Evolutionary conservation across 768 basidiomycete species (phyloP).

Genomic region (Lepiota brunneoincarnata): DNA sequence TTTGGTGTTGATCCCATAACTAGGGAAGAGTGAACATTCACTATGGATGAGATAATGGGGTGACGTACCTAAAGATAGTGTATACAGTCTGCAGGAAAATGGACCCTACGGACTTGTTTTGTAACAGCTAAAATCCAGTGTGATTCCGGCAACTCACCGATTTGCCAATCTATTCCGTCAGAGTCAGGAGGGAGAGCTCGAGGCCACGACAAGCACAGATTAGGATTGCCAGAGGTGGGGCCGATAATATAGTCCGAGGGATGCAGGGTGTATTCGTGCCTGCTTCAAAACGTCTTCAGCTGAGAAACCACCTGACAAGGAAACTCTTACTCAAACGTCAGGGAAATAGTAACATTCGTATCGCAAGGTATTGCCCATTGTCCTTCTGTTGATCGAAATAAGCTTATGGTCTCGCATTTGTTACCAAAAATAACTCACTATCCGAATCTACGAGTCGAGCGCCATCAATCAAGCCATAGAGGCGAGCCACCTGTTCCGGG

Average conservation of each 20-base stretch:
- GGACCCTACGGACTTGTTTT: constrained; percentile 35
- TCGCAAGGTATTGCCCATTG: constrained; percentile 79
- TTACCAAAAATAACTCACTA: constrained; percentile 22
- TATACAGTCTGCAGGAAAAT: constrained; percentile 77
- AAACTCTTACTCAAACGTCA: constrained; percentile 62
- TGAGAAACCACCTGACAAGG: background rate
- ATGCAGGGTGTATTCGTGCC: constrained; percentile 54
- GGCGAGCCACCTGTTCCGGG: constrained; percentile 55
- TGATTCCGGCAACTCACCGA: constrained; percentile 43
- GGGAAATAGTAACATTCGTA: constrained; percentile 52
- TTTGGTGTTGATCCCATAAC: constrained; percentile 70
- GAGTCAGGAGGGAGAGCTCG: constrained; percentile 58
- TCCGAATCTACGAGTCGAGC: constrained; percentile 68
- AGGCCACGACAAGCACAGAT: constrained; percentile 76
- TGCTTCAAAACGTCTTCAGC: constrained; percentile 25
- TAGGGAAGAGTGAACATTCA: constrained; percentile 23
- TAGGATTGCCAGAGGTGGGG: constrained; percentile 58
- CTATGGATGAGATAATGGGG: background rate
- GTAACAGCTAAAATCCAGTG: background rate
- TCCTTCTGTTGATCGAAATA: constrained; percentile 36
- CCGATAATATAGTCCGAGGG: constrained; percentile 81
- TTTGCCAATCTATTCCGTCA: constrained; percentile 83
- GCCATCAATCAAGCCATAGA: constrained; percentile 57
- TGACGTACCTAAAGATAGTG: constrained; percentile 65
- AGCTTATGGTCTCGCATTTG: background rate